A percentile compares a stretch with the other conserved stretches of the same genome.
Conservation (phyloP, 805 yeast species). For the Metschnikowia matae region DNA sequence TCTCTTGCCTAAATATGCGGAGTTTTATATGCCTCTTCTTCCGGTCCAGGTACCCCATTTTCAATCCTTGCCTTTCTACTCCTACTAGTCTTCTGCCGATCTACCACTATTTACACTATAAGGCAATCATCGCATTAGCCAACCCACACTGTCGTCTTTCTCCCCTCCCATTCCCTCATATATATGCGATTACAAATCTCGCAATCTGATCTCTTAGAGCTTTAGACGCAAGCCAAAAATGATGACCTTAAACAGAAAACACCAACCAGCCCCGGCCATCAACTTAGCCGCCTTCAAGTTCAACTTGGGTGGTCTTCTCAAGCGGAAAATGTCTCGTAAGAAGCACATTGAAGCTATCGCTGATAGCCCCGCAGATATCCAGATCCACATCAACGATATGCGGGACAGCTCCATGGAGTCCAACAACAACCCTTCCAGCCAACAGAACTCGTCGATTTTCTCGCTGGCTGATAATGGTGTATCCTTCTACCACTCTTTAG, state of each 20-base stretch:
- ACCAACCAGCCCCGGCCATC: constrained; percentile 9
- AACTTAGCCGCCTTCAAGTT: constrained; percentile 7
- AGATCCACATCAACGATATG: constrained; percentile 1
- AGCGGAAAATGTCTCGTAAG: constrained; percentile 17
- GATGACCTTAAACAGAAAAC: constrained; percentile 17
- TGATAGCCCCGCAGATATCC: constrained; percentile 6
- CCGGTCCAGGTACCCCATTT: neutral
- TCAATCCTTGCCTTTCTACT: neutral
- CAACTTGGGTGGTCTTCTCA: constrained; percentile 19
- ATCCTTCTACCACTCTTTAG: neutral
- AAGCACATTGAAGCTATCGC: constrained; percentile 13
- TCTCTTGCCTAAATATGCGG: constrained; percentile 3
- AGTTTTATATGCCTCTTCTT: constrained; percentile 2
- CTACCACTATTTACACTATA: no score
- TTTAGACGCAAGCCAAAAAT: constrained; percentile 4
- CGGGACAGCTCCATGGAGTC: constrained; percentile 4
- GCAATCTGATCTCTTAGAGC: neutral
- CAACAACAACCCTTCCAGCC: neutral
- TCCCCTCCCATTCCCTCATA: neutral
- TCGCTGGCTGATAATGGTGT: neutral
- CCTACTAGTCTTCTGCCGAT: neutral
- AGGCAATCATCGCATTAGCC: neutral
- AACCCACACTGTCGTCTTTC: neutral
- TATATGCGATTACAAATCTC: neutral
- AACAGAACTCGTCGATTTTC: constrained; percentile 3